A percentile compares a stretch with the other conserved stretches of the same genome.
Conservation (phyloP, 768 basidiomycete genomes). For the Multifurca ochricompacta region DNA sequence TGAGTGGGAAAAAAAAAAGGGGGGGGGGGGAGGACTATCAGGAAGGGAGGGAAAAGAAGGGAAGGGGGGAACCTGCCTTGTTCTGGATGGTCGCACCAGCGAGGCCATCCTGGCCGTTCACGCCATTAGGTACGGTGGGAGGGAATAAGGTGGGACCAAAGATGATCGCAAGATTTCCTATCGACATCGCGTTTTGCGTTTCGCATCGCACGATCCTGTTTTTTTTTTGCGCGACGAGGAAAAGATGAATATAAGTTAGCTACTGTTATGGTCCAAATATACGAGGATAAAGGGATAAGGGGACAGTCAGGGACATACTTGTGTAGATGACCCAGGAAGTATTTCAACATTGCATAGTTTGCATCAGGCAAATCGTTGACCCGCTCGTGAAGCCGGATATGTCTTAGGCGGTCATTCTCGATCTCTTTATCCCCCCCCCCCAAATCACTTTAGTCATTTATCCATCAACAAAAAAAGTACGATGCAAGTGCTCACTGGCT, state of each 20-base stretch:
- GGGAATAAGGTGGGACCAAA: conserved; percentile 97
- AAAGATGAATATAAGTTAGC: no score
- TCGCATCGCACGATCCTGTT: conserved; percentile 74
- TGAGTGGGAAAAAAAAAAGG: no score
- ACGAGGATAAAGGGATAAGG: no score
- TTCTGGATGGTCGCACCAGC: conserved; percentile 68
- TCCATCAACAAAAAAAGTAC: conserved; percentile 27
- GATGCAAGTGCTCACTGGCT: conserved; percentile 55
- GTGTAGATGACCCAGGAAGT: conserved; percentile 89
- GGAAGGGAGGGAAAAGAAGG: no score
- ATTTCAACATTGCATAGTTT: conserved; percentile 97
- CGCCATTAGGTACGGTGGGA: conserved; percentile 39
- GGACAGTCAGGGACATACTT: conserved; percentile 48
- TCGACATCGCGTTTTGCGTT: conserved; percentile 81
- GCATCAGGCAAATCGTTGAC: conserved; percentile 97
- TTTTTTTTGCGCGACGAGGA: no score
- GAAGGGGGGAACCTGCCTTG: conserved; percentile 51
- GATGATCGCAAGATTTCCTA: conserved; percentile 89
- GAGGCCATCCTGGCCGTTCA: conserved; percentile 41
- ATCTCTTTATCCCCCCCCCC: conserved; percentile 59
- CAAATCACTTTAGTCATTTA: background rate
- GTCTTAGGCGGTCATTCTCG: conserved; percentile 90
- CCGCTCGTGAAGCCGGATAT: conserved; percentile 92
- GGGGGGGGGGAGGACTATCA: no score
- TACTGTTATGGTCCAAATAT: background rate